A percentile compares a stretch with the other conserved stretches of the same genome.
phyloP scores from a whole-genome alignment of 495 filamentous ascomycete genomes.

The Parachaetomium inaequale region DNA sequence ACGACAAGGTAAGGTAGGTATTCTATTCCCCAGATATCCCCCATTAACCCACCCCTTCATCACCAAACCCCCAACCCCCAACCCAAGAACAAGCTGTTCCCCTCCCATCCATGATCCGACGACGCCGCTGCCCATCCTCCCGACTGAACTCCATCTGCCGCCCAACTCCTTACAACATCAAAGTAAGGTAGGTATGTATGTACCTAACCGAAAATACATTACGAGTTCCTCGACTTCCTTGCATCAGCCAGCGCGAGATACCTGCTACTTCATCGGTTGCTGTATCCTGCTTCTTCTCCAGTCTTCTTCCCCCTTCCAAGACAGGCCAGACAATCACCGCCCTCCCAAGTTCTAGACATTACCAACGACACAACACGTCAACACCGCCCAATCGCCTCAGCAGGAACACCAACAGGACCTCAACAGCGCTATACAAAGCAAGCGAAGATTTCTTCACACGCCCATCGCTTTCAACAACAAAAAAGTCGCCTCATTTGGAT shows the following conservation, averaged over 20 bases:
- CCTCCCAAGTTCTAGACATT: background rate
- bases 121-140: background rate
- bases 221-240: background rate
- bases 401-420: background rate
- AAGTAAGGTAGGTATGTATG: background rate
- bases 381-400: background rate
- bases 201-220: constrained; percentile 1
- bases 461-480: background rate
- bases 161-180: background rate
- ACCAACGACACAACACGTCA: background rate
- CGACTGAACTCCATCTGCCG: too few species aligned
- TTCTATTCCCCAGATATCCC: background rate
- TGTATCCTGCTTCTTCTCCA: too few species aligned
- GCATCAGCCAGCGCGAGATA: background rate
- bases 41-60: constrained; percentile 3
- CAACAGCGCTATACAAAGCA: background rate
- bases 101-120: too few species aligned
- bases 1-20: background rate
- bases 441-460: background rate
- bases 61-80: background rate
- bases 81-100: background rate
- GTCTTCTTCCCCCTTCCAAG: background rate
- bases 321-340: background rate
- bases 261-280: too few species aligned
- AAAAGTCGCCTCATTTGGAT: background rate